A percentile compares a stretch with the other conserved stretches of the same genome.
Conservation (phyloP, 371 early-diverging fungal species). For the Actinomortierella ambigua region DNA sequence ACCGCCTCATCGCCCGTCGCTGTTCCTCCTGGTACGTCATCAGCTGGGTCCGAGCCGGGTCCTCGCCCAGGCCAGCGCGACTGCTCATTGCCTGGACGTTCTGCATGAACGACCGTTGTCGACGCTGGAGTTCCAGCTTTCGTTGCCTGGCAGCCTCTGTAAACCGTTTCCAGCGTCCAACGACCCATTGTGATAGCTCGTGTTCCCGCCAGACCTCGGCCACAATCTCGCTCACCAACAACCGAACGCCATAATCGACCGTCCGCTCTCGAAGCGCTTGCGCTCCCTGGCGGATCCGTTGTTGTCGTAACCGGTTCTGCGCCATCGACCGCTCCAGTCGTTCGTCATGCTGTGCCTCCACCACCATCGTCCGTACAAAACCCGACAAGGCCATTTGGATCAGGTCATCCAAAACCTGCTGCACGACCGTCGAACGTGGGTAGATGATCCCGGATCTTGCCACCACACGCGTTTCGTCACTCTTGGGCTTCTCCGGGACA, state of each 20-base stretch:
- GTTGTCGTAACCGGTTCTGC: conserved; percentile 15
- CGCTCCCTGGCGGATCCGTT: conserved; percentile 11
- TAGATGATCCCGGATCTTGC: conserved; percentile 21
- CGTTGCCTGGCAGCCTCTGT: conserved; percentile 15
- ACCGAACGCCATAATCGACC: conserved; percentile 4
- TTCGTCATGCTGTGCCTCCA: conserved; percentile 20
- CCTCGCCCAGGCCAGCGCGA: conserved; percentile 18
- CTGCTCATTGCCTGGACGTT: conserved; percentile 38
- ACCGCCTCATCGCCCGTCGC: background rate
- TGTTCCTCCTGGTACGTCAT: conserved; percentile 18
- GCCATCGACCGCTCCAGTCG: conserved; percentile 20
- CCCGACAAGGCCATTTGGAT: conserved; percentile 12
- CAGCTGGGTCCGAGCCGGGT: conserved; percentile 12
- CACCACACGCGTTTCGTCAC: conserved; percentile 25
- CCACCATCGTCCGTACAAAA: conserved; percentile 17
- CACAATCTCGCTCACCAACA: conserved; percentile 5
- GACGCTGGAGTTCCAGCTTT: conserved; percentile 26
- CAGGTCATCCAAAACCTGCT: conserved; percentile 16
- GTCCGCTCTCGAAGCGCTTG: conserved; percentile 1
- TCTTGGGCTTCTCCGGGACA: conserved; percentile 10
- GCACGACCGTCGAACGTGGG: conserved; percentile 26
- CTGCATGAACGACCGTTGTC: conserved; percentile 23
- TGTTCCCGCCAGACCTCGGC: conserved; percentile 23
- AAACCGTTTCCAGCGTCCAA: conserved; percentile 24
- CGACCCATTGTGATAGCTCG: conserved; percentile 5